Percentiles rank a stretch among this genome's conserved stretches.
phyloP scores from a whole-genome alignment of 2,329 filamentous ascomycete genomes.

The Dendrostoma leiphaemia region DNA sequence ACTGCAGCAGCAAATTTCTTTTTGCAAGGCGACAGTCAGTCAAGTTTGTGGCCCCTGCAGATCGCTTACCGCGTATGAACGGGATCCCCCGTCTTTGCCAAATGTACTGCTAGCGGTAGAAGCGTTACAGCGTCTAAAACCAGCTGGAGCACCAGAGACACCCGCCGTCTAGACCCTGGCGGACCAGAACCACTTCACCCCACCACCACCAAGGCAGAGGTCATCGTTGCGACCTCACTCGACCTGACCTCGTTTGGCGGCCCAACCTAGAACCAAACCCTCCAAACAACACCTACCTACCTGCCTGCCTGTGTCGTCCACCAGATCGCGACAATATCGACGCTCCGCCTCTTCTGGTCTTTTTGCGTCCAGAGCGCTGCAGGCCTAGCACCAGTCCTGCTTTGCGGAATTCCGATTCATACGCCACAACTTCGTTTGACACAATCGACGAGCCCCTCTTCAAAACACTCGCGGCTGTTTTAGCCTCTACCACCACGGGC shows the following conservation, averaged over 20 bases:
- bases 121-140: slow-evolving; percentile 5
- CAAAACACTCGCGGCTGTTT: slow-evolving; percentile 2
- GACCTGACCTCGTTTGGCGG: slow-evolving; percentile 1
- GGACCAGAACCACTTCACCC: background rate
- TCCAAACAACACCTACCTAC: too few species aligned
- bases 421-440: background rate
- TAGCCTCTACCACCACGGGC: slow-evolving; percentile 4
- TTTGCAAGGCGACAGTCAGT: too few species aligned
- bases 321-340: background rate
- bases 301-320: background rate
- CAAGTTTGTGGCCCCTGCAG: background rate
- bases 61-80: slow-evolving; percentile 6
- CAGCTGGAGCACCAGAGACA: background rate
- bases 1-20: too few species aligned
- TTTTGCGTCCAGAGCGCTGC: background rate
- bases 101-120: background rate
- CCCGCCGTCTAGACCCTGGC: background rate
- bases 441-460: slow-evolving; percentile 6
- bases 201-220: too few species aligned
- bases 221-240: slow-evolving; percentile 5
- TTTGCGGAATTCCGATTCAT: background rate
- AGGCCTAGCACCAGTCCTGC: background rate
- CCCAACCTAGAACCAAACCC: background rate
- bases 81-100: background rate
- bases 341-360: background rate